These are phyloP conservation scores for Neonectria hederae DNA, from an alignment of 2,329 filamentous ascomycete species.

Conservation along the genomic window DNA sequence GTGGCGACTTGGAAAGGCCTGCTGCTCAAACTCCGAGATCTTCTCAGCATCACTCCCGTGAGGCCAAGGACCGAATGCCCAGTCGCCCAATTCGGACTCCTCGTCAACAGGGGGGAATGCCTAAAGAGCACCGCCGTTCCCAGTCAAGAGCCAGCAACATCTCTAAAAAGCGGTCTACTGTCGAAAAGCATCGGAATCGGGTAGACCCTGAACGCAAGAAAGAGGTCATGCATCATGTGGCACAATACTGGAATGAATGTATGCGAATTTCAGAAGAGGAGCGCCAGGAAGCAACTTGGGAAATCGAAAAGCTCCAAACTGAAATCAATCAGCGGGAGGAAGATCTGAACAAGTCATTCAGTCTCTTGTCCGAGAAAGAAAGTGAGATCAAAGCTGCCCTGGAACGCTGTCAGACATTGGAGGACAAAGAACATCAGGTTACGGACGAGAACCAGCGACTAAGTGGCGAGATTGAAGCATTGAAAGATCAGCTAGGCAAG, in stretches of 20 bases:
- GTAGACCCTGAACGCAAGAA: conserved; percentile 40
- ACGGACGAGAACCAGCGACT: conserved; percentile 40
- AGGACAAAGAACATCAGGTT: conserved; percentile 38
- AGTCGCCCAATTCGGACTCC: conserved; percentile 8
- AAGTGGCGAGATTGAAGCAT: conserved; percentile 39
- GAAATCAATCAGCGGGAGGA: conserved; percentile 32
- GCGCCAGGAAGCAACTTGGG: conserved; percentile 34
- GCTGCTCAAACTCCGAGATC: conserved; percentile 33
- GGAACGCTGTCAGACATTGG: conserved; percentile 38
- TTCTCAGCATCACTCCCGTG: not conserved
- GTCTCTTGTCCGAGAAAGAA: conserved; percentile 35
- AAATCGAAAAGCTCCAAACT: conserved; percentile 42
- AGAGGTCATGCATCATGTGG: conserved; percentile 46
- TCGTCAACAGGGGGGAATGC: conserved; percentile 4
- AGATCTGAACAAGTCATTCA: conserved; percentile 30
- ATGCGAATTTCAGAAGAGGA: conserved; percentile 46
- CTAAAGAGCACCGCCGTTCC: conserved; percentile 30
- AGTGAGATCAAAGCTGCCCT: conserved; percentile 38
- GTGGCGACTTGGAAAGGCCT: conserved; percentile 47
- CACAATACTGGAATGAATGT: conserved; percentile 48
- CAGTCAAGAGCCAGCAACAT: conserved; percentile 47
- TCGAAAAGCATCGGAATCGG: conserved; percentile 24
- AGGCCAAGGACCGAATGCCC: conserved; percentile 10
- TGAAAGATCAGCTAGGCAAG: conserved; percentile 39
- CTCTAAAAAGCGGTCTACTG: conserved; percentile 42